Evolutionary conservation across 805 yeast species (phyloP).

Genomic region (Wickerhamiella azymoides): DNA sequence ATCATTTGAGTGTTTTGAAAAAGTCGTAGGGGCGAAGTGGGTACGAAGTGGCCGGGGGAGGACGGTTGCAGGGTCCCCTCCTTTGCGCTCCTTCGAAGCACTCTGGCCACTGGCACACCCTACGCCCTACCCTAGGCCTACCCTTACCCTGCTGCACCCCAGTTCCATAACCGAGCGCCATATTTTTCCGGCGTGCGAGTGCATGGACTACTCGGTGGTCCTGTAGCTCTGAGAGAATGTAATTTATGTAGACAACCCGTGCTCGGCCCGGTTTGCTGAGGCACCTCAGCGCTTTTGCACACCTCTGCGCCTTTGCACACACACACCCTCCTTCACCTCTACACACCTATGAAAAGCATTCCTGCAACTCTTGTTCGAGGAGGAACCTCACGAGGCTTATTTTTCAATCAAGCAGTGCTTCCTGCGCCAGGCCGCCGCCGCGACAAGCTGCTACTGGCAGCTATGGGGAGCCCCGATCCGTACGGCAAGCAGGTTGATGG

Average conservation of each 20-base stretch:
- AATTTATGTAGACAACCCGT: too few relatives aligned
- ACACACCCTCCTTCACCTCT: neutral
- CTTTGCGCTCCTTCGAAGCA: too few relatives aligned
- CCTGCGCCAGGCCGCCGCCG: constrained; percentile 7
- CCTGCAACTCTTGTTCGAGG: constrained; percentile 12
- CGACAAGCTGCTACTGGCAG: constrained; percentile 6
- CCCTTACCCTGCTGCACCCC: too few relatives aligned
- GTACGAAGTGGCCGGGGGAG: too few relatives aligned
- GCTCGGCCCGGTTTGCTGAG: neutral
- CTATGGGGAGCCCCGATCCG: constrained; percentile 12
- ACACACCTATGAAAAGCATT: neutral
- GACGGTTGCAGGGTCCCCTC: too few relatives aligned
- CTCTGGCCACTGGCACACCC: too few relatives aligned
- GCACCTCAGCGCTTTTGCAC: neutral
- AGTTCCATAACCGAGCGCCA: too few relatives aligned
- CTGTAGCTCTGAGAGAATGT: too few relatives aligned
- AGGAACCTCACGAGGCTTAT: constrained; percentile 12
- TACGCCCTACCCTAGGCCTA: too few relatives aligned
- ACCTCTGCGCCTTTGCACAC: neutral
- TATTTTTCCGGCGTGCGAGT: too few relatives aligned
- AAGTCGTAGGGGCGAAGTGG: too few relatives aligned
- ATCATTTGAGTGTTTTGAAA: neutral
- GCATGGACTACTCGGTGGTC: too few relatives aligned
- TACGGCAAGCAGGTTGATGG: constrained; percentile 12
- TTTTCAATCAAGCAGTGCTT: constrained; percentile 6